Evolutionary conservation across 306 rosid genomes (phyloP).

Genomic region (Rubus parviflorus): DNA sequence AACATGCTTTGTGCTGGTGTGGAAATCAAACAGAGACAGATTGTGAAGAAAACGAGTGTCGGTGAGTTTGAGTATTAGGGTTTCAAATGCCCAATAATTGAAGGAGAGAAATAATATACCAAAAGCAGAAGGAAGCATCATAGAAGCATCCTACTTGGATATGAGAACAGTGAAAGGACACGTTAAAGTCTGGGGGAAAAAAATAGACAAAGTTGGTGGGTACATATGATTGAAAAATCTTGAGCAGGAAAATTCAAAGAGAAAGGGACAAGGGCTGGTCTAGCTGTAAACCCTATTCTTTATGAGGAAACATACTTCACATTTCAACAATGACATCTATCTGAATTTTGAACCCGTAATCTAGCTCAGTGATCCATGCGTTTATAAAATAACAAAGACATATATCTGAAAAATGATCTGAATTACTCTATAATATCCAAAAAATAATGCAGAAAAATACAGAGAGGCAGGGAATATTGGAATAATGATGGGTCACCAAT

Average conservation of each 20-base stretch:
- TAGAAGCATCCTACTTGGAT: slow-evolving; percentile 3
- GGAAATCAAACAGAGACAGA: not conserved
- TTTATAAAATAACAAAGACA: not conserved
- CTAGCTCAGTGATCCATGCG: too few relatives aligned
- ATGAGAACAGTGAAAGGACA: not conserved
- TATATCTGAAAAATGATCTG: not conserved
- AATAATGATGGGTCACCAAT: not conserved
- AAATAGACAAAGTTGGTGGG: not conserved
- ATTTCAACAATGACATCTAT: not conserved
- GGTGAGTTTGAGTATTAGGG: not conserved
- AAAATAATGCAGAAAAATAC: too few relatives aligned
- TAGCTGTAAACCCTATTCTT: not conserved
- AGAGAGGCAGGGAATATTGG: too few relatives aligned
- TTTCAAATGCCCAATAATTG: not conserved
- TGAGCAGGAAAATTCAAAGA: not conserved
- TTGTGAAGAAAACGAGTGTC: not conserved
- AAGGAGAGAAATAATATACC: not conserved
- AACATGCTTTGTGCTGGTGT: not conserved
- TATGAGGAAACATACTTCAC: not conserved
- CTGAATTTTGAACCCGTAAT: not conserved
- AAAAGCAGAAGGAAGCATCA: not conserved
- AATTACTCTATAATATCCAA: not conserved
- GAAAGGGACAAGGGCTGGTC: not conserved
- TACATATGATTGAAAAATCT: not conserved
- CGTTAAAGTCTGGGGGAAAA: not conserved